These are phyloP conservation scores for Fusarium sp. DNA, from an alignment of 2,329 filamentous ascomycete species.

Conservation along the genomic window DNA sequence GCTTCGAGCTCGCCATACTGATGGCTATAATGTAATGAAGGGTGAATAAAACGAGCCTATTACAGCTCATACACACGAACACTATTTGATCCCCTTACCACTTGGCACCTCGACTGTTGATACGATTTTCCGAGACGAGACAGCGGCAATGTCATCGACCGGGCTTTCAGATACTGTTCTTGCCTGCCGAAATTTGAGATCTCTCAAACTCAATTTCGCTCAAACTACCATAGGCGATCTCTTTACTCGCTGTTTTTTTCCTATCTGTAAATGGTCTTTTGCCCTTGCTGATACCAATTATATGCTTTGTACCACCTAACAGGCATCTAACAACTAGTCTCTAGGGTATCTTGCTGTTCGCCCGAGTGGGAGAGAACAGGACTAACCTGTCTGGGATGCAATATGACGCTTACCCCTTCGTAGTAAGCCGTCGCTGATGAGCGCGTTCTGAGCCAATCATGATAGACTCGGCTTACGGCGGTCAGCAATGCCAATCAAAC, in stretches of 20 bases:
- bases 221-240: no score
- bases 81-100: neutral
- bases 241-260: no score
- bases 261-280: no score
- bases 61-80: neutral
- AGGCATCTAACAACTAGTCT: no score
- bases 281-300: no score
- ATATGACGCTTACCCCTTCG: neutral
- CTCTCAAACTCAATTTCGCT: neutral
- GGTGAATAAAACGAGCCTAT: neutral
- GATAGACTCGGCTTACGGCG: neutral
- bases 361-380: neutral
- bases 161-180: neutral
- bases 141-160: neutral
- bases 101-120: slow-evolving; percentile 6
- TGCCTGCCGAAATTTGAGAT: neutral
- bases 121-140: neutral
- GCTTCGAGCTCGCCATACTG: neutral
- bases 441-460: neutral
- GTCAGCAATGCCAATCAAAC: neutral
- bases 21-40: neutral
- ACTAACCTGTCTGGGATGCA: no score
- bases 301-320: no score
- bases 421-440: neutral
- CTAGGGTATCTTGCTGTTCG: neutral